A percentile compares a stretch with the other conserved stretches of the same genome.
Evolutionary conservation across 2,329 filamentous ascomycete species (phyloP).

Genomic region (Aureobasidium lini): DNA sequence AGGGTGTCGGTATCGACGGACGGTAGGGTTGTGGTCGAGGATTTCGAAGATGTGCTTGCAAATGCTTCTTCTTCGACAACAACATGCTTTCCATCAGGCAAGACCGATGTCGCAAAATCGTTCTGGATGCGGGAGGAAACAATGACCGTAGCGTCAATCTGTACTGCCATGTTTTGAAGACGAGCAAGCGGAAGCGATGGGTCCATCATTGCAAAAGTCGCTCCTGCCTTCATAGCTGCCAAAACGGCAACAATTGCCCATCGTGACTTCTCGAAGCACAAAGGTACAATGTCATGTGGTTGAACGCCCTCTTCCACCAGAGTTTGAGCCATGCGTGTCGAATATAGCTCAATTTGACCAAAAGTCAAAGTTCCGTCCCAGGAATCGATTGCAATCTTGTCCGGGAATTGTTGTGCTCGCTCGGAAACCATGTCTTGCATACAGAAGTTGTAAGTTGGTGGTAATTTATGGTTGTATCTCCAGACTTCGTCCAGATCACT

Average conservation of each 20-base stretch:
- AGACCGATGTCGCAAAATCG: conserved; percentile 16
- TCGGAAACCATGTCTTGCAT: conserved; percentile 20
- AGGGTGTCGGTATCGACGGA: conserved; percentile 16
- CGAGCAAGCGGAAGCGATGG: conserved; percentile 21
- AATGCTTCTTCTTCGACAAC: conserved; percentile 14
- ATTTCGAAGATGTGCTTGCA: not conserved
- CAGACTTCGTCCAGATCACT: conserved; percentile 18
- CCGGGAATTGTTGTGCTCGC: conserved; percentile 15
- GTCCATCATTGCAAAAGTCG: conserved; percentile 23
- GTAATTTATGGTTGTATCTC: conserved; percentile 16
- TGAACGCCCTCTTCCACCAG: conserved; percentile 13
- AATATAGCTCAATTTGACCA: conserved; percentile 19
- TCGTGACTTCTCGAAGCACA: conserved; percentile 23
- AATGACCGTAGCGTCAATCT: conserved; percentile 13
- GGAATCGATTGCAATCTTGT: conserved; percentile 21
- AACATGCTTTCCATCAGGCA: conserved; percentile 14
- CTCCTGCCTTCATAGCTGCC: conserved; percentile 27
- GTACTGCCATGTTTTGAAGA: conserved; percentile 16
- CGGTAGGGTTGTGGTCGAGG: not conserved
- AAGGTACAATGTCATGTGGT: conserved; percentile 17
- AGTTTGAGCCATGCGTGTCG: conserved; percentile 17
- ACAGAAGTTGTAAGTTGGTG: conserved; percentile 15
- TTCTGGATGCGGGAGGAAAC: conserved; percentile 15
- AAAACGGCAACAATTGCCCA: conserved; percentile 24
- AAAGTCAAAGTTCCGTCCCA: conserved; percentile 25